Conservation (phyloP, 2,329 filamentous ascomycete species). For the Nigrospora osmanthi region DNA sequence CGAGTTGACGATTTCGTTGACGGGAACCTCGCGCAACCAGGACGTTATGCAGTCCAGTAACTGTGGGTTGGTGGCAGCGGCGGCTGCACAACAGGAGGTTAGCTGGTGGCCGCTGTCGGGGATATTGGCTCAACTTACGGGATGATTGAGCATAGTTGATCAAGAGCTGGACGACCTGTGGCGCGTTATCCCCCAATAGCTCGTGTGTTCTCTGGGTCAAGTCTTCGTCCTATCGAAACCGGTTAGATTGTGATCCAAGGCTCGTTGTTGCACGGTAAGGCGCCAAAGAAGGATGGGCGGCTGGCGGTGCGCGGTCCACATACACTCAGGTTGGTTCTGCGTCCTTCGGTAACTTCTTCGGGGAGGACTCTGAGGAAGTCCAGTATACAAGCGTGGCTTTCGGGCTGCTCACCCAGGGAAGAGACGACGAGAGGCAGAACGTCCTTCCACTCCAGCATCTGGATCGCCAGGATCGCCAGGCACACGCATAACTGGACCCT, state of each 20-base stretch:
- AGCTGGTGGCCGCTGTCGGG: slow-evolving; percentile 12
- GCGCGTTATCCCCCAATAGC: slow-evolving; percentile 82
- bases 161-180: slow-evolving; percentile 78
- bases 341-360: slow-evolving; percentile 97
- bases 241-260: slow-evolving; percentile 35
- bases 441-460: slow-evolving; percentile 94
- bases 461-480: slow-evolving; percentile 87
- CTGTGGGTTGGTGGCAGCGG: slow-evolving; percentile 78
- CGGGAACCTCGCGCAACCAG: slow-evolving; percentile 89
- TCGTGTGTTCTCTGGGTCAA: slow-evolving; percentile 78
- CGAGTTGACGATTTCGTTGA: slow-evolving; percentile 75
- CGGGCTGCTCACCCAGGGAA: slow-evolving; percentile 66
- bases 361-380: slow-evolving; percentile 96
- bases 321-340: slow-evolving; percentile 99
- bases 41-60: slow-evolving; percentile 94
- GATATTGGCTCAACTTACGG: slow-evolving; percentile 44
- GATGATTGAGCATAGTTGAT: slow-evolving; percentile 90
- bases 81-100: slow-evolving; percentile 36
- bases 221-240: slow-evolving; percentile 80
- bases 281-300: slow-evolving; percentile 23
- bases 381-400: slow-evolving; percentile 78
- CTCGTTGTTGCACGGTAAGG: slow-evolving; percentile 19
- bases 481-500: slow-evolving; percentile 92
- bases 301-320: slow-evolving; percentile 58
- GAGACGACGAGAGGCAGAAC: slow-evolving; percentile 77